Conservation (phyloP, 2,329 filamentous ascomycete species). For the Aspergillus ruber region DNA sequence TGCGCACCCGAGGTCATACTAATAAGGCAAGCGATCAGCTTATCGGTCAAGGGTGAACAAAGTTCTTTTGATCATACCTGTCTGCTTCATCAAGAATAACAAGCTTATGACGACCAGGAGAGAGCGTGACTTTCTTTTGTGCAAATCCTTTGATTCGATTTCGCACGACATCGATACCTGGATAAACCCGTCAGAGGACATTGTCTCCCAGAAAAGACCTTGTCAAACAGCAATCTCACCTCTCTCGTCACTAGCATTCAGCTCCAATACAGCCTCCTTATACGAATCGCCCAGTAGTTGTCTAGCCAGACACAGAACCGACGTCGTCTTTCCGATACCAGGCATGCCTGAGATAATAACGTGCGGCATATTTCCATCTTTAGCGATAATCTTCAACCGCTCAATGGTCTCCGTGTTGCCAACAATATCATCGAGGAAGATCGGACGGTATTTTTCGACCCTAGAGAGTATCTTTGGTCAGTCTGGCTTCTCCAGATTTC, state of each 20-base stretch:
- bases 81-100: conserved; percentile 98
- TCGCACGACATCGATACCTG: conserved; percentile 91
- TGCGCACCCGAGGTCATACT: conserved; percentile 95
- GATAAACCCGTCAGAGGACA: neutral
- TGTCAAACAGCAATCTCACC: conserved; percentile 39
- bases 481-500: neutral
- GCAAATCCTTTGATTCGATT: conserved; percentile 98
- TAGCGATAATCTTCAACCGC: conserved; percentile 93
- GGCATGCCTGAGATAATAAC: conserved; percentile 99
- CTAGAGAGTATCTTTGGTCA: conserved; percentile 42
- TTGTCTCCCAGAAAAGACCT: neutral
- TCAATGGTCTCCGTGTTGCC: conserved; percentile 98
- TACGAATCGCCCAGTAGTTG: conserved; percentile 88
- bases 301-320: conserved; percentile 83
- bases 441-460: conserved; percentile 96
- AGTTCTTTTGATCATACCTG: conserved; percentile 42
- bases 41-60: too few species aligned
- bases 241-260: conserved; percentile 94
- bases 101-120: conserved; percentile 84
- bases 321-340: conserved; percentile 97
- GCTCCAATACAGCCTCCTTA: conserved; percentile 92
- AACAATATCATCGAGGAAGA: conserved; percentile 93
- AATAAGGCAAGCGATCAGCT: conserved; percentile 2
- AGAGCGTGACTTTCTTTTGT: conserved; percentile 96
- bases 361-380: conserved; percentile 98